Conservation (phyloP, 345 rosid species). For the Gossypium sturtianum region DNA sequence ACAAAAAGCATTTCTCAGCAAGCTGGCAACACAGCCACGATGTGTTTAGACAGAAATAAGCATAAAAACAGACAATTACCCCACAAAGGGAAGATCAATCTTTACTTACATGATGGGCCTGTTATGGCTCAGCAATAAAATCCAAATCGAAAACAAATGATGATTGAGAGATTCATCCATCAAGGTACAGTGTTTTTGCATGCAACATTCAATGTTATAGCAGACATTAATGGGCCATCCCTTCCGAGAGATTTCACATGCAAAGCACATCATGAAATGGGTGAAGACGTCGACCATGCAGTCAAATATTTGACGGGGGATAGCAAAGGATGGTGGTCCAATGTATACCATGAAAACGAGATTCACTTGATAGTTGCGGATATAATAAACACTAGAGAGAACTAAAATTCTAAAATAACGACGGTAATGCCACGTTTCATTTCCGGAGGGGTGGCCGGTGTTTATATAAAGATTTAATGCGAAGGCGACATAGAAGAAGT, state of each 20-base stretch:
- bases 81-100: not conserved
- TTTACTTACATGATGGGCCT: not conserved
- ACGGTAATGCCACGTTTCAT: too few species aligned
- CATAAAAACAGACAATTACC: not conserved
- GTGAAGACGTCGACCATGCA: not conserved
- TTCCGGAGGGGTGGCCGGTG: not conserved
- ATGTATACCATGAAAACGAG: not conserved
- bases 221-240: not conserved
- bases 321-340: not conserved
- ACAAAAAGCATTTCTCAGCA: too few species aligned
- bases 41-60: not conserved
- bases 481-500: not conserved
- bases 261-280: conserved; percentile 3
- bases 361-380: too few species aligned
- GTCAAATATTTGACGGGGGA: not conserved
- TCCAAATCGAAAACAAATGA: not conserved
- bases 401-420: too few species aligned
- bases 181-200: not conserved
- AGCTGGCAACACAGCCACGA: not conserved
- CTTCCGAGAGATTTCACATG: not conserved
- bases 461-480: not conserved
- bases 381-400: too few species aligned
- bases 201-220: not conserved
- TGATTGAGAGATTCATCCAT: not conserved
- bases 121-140: not conserved